Conservation (phyloP, 495 filamentous ascomycete species). For the Margaritispora aquatica region DNA sequence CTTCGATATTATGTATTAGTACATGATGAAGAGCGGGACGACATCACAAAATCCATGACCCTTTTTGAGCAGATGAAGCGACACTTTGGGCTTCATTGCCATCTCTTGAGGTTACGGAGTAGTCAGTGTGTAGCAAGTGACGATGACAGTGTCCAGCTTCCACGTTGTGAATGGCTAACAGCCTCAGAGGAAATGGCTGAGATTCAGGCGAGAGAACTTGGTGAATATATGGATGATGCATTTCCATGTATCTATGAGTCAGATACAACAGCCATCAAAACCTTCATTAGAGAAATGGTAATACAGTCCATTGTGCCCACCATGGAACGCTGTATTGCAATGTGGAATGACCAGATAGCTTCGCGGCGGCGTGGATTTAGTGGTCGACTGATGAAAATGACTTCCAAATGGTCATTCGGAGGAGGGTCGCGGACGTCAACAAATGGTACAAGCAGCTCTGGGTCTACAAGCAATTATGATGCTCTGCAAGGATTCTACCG, state of each 20-base stretch:
- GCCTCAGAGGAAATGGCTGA: conserved; percentile 77
- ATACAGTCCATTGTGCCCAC: conserved; percentile 87
- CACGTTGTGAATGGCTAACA: conserved; percentile 80
- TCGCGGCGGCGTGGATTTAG: conserved; percentile 79
- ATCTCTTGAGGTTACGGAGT: conserved; percentile 78
- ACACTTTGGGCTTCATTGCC: conserved; percentile 92
- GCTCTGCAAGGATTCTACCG: conserved; percentile 67
- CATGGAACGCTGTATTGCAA: conserved; percentile 85
- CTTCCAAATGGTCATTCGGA: conserved; percentile 81
- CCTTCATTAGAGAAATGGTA: conserved; percentile 86
- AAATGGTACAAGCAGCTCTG: conserved; percentile 26
- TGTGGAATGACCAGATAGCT: conserved; percentile 98
- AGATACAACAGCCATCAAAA: conserved; percentile 77
- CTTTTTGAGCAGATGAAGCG: conserved; percentile 98
- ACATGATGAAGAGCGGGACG: conserved; percentile 93
- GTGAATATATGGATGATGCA: conserved; percentile 62
- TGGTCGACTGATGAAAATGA: conserved; percentile 87
- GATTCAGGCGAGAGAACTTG: conserved; percentile 50
- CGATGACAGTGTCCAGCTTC: conserved; percentile 80
- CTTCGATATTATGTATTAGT: conserved; percentile 93
- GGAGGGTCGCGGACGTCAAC: conserved; percentile 33
- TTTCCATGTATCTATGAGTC: conserved; percentile 84
- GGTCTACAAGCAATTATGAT: conserved; percentile 65
- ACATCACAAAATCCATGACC: conserved; percentile 79
- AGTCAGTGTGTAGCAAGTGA: conserved; percentile 83